phyloP scores from a whole-genome alignment of 169 alveolate species.

The Pseudocohnilembus persalinus region DNA sequence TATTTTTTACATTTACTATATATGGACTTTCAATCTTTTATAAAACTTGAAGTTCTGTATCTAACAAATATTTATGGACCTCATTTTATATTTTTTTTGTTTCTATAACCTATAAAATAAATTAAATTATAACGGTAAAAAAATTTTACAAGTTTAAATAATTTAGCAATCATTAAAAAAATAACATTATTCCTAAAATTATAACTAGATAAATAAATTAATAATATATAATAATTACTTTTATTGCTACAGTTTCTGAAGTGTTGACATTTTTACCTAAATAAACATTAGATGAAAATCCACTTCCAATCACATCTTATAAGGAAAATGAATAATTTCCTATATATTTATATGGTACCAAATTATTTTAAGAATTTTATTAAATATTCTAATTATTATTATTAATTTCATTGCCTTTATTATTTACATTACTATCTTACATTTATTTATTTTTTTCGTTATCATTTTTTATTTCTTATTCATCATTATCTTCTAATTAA shows the following conservation, averaged over 20 bases:
- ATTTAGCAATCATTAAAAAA: too few relatives aligned
- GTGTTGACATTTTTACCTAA: slow-evolving; percentile 40
- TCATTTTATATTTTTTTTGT: neutral
- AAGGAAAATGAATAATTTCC: slow-evolving; percentile 36
- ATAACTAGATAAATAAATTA: neutral
- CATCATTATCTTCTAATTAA: too few relatives aligned
- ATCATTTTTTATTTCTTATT: too few relatives aligned
- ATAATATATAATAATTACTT: slow-evolving; percentile 40
- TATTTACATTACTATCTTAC: too few relatives aligned
- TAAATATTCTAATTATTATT: too few relatives aligned
- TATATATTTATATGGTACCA: slow-evolving; percentile 38
- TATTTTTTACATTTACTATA: slow-evolving; percentile 14
- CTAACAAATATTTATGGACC: slow-evolving; percentile 7
- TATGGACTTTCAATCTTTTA: slow-evolving; percentile 15
- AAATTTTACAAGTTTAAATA: too few relatives aligned
- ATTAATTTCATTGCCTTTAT: too few relatives aligned
- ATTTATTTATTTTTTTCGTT: too few relatives aligned
- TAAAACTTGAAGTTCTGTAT: slow-evolving; percentile 15
- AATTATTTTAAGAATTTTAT: neutral
- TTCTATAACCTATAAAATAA: neutral
- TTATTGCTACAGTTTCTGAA: slow-evolving; percentile 45
- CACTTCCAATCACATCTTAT: slow-evolving; percentile 38
- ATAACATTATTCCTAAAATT: too few relatives aligned
- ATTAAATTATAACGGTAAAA: too few relatives aligned
- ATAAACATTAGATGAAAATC: slow-evolving; percentile 41